A percentile compares a stretch with the other conserved stretches of the same genome.
Evolutionary conservation across 1,284 basidiomycete genomes (phyloP).

Genomic region (Marasmius tenuissimus): DNA sequence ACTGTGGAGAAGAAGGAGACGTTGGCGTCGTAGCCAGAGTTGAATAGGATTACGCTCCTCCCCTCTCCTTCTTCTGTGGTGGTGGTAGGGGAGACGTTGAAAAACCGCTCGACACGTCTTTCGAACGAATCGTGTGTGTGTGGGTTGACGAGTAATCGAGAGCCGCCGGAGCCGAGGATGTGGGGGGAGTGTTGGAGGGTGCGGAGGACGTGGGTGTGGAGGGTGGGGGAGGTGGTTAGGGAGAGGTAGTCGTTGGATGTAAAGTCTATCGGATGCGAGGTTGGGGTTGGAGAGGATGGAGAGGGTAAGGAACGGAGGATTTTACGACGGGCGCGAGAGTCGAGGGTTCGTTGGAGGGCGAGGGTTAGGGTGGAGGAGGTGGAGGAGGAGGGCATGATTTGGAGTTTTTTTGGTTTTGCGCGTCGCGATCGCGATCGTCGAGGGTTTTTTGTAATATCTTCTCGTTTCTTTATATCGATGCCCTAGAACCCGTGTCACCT

Average conservation of each 20-base stretch:
- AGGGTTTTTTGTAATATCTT: too few species aligned
- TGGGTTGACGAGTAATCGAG: conserved; percentile 85
- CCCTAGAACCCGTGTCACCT: too few species aligned
- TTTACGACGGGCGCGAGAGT: conserved; percentile 59
- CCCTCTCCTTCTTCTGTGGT: conserved; percentile 32
- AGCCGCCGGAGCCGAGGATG: conserved; percentile 89
- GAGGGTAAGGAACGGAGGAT: conserved; percentile 64
- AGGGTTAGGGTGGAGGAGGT: not conserved
- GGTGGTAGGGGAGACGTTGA: conserved; percentile 33
- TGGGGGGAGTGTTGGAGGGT: conserved; percentile 52
- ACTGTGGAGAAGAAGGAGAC: conserved; percentile 84
- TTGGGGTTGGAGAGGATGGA: conserved; percentile 17
- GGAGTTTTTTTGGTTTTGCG: too few species aligned
- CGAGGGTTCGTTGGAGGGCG: conserved; percentile 43
- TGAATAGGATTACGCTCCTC: conserved; percentile 68
- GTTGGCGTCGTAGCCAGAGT: conserved; percentile 95
- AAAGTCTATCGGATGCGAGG: conserved; percentile 63
- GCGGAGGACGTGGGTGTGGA: conserved; percentile 59
- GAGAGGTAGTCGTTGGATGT: conserved; percentile 95
- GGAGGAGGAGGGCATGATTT: not conserved
- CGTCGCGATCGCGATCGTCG: too few species aligned
- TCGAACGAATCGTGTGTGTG: conserved; percentile 71
- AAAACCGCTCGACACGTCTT: conserved; percentile 62
- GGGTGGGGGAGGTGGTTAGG: conserved; percentile 58
- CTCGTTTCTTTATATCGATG: too few species aligned